phyloP scores from a whole-genome alignment of 371 early-diverging fungal genomes.

The Zychaea mexicana region DNA sequence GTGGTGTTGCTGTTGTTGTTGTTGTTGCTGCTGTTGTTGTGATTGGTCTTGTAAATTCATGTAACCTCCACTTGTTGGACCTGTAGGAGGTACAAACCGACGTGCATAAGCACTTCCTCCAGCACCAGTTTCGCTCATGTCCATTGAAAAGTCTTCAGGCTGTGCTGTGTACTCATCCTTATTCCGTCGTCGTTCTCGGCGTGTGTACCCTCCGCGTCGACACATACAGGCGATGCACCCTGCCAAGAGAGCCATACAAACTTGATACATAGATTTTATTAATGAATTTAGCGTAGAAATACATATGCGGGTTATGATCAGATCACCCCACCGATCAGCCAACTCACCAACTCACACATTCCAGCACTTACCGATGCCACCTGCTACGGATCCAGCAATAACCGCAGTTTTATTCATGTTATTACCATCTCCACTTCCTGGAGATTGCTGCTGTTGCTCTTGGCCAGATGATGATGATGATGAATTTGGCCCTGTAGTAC shows the following conservation, averaged over 20 bases:
- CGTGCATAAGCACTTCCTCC: conserved; percentile 15
- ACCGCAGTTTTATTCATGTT: conserved; percentile 16
- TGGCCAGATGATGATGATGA: not conserved
- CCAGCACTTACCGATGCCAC: conserved; percentile 32
- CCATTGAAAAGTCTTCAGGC: conserved; percentile 43
- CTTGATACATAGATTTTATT: not conserved
- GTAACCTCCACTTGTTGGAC: no score
- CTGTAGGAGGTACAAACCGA: conserved; percentile 21
- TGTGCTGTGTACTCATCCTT: conserved; percentile 14
- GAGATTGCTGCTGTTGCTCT: not conserved
- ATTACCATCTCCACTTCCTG: not conserved
- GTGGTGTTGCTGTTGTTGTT: not conserved
- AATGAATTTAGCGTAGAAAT: no score
- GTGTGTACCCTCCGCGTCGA: conserved; percentile 29
- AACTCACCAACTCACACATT: not conserved
- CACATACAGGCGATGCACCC: conserved; percentile 37
- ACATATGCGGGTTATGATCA: no score
- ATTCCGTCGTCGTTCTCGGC: not conserved
- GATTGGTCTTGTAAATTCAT: conserved; percentile 12
- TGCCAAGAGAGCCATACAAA: conserved; percentile 31
- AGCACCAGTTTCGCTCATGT: conserved; percentile 29
- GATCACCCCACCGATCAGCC: no score
- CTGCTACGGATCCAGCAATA: conserved; percentile 39
- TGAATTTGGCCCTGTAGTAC: conserved; percentile 4
- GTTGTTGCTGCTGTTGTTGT: not conserved